Base-by-base conservation (phyloP, 192 early-diverging fungal species). In the Cetraspora pellucida region DNA sequence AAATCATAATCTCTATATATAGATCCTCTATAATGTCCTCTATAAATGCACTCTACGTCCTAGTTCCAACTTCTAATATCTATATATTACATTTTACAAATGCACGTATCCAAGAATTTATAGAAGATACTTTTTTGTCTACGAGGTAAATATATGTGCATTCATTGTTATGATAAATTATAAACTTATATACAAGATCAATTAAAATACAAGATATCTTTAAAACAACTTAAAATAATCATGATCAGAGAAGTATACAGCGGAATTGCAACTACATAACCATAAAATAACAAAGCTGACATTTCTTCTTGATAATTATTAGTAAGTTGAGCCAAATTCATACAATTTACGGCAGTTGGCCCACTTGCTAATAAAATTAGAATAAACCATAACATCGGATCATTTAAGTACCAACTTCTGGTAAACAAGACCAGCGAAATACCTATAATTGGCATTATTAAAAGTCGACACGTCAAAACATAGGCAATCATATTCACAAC, bases 341-440 rank as follows among this genome's bases (percentile, higher is more conserved):
- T 74, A 57, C 59, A 52, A 68, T 79, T 79, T 49, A 79, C 64
- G 23, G 78, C 78, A 45, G 61, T 64, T 23, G 78, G 78, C 11
- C 72, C 72, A 55, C 72, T 66, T 8, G 78, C 64, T 13, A 72
- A 19, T 14, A 73, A 21, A 5, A 79, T 79, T 46, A 79, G 27
- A 0, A 79, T 49, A 74, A 79, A 74, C 72, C 44, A 66, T 11
- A 79, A 27, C 78, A 79, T 79, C 37, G 78, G 78, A 57, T 79
- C 78, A 28, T 58, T 28, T 5, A 74, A 19, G 16, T 68, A 65
- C 60, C 54, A 74, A 21, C 44, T 21, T 10, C 52, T 45, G 19
- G 73, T 67, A 0, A 49, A 45, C 17, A 79, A 10, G n/a, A 79
- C 52, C 10, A 74, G 19, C 0, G 44, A 17, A 2, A 46, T 66